Evolutionary conservation across 306 rosid species (phyloP).

Genomic region (Malus orientalis): DNA sequence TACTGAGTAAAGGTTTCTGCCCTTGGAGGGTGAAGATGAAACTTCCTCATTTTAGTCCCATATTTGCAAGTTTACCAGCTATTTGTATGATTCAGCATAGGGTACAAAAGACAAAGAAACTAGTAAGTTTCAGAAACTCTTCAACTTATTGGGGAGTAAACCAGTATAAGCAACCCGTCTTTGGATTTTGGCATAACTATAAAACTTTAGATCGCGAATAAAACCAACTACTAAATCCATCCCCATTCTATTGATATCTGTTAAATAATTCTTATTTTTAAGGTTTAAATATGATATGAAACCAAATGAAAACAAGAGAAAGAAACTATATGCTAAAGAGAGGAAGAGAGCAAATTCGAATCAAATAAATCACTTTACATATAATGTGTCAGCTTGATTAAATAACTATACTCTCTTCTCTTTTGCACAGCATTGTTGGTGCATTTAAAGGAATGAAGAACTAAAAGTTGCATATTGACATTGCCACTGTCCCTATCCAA

Average conservation of each 20-base stretch:
- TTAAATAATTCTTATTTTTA: neutral
- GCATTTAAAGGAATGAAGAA: neutral
- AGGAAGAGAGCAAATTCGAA: neutral
- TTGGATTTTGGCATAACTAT: neutral
- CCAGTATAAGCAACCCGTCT: neutral
- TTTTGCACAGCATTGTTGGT: neutral
- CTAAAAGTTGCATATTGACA: neutral
- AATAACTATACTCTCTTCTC: neutral
- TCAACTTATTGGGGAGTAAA: neutral
- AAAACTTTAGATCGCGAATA: neutral
- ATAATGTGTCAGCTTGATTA: neutral
- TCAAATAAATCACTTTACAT: neutral
- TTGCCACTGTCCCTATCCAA: neutral
- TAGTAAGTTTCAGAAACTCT: neutral
- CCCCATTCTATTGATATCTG: neutral
- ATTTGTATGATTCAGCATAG: neutral
- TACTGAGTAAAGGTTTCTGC: neutral
- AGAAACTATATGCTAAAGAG: neutral
- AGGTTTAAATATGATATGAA: neutral
- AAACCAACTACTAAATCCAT: neutral
- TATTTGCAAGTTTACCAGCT: neutral
- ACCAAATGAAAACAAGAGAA: neutral
- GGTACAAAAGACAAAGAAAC: neutral
- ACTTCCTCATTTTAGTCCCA: neutral
- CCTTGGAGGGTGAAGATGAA: neutral